Evolutionary conservation across 352 stramenopile species (phyloP).

Genomic region (Blastocystis sp.): DNA sequence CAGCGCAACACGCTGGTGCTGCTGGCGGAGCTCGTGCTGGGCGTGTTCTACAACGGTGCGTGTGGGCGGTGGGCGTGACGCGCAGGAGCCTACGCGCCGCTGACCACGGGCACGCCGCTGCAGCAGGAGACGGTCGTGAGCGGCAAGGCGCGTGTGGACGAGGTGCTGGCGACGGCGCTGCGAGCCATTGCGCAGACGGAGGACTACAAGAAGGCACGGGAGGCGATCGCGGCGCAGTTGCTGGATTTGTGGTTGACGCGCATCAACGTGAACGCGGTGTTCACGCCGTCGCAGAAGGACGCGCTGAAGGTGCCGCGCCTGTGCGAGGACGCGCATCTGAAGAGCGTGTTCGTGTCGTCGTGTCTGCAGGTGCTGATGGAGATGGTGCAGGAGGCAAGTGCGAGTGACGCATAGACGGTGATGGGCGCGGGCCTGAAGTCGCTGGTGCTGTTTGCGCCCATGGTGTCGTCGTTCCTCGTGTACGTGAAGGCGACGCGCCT

Average conservation of each 20-base stretch:
- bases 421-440: not conserved
- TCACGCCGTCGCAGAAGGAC: not conserved
- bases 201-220: not conserved
- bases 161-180: not conserved
- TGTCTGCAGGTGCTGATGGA: not conserved
- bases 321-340: not conserved
- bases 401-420: not conserved
- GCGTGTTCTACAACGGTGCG: not conserved
- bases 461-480: not conserved
- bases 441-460: not conserved
- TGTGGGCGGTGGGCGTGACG: too few species aligned
- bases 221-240: not conserved
- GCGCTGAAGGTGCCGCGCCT: not conserved
- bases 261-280: not conserved
- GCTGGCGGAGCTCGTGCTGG: not conserved
- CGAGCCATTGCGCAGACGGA: not conserved
- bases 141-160: not conserved
- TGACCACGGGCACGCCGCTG: too few species aligned
- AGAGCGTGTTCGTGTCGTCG: not conserved
- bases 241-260: slow-evolving; percentile 1
- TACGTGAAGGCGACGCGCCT: not conserved
- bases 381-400: not conserved
- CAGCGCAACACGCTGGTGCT: not conserved
- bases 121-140: not conserved
- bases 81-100: not conserved